Percentiles rank a stretch among this genome's conserved stretches.
These are phyloP conservation scores for Saccharomyces mikatae DNA, from an alignment of 805 yeast genomes.

Conservation along the genomic window DNA sequence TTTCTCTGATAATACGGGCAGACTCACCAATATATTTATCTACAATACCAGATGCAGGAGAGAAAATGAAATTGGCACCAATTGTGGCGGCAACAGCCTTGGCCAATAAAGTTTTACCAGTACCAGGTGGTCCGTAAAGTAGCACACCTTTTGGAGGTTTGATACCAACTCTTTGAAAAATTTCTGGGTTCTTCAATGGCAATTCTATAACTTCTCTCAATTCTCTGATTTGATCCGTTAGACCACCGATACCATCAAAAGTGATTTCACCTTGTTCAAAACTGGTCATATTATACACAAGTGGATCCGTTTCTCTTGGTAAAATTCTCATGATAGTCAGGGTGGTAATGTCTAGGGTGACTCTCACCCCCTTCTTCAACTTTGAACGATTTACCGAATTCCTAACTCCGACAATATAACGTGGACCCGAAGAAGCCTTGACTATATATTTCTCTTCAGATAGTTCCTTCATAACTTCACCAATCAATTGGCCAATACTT, in stretches of 20 bases:
- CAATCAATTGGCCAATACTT: slow-evolving; percentile 93
- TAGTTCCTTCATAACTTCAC: slow-evolving; percentile 91
- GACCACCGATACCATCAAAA: slow-evolving; percentile 92
- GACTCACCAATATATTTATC: slow-evolving; percentile 98
- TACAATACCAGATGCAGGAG: slow-evolving; percentile 97
- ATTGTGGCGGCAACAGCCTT: slow-evolving; percentile 98
- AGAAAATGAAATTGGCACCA: slow-evolving; percentile 94
- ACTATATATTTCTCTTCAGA: slow-evolving; percentile 93
- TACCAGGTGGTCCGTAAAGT: slow-evolving; percentile 97
- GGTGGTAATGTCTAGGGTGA: slow-evolving; percentile 95
- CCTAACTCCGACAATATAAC: slow-evolving; percentile 96
- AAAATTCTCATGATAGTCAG: slow-evolving; percentile 93
- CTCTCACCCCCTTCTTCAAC: slow-evolving; percentile 89
- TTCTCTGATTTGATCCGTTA: slow-evolving; percentile 91
- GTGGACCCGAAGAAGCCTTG: slow-evolving; percentile 93
- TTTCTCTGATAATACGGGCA: slow-evolving; percentile 91
- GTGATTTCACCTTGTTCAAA: slow-evolving; percentile 97
- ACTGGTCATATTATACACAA: slow-evolving; percentile 96
- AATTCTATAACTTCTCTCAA: slow-evolving; percentile 94
- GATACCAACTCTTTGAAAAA: slow-evolving; percentile 91
- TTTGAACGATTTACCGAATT: slow-evolving; percentile 79
- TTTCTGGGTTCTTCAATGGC: slow-evolving; percentile 94
- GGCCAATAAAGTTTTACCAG: slow-evolving; percentile 92
- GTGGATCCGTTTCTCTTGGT: slow-evolving; percentile 96
- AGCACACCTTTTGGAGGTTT: slow-evolving; percentile 98